Evolutionary conservation across 2,329 filamentous ascomycete species (phyloP), one percentile per base, ranked within the genome.

Genomic region (Coniella lustricola): DNA sequence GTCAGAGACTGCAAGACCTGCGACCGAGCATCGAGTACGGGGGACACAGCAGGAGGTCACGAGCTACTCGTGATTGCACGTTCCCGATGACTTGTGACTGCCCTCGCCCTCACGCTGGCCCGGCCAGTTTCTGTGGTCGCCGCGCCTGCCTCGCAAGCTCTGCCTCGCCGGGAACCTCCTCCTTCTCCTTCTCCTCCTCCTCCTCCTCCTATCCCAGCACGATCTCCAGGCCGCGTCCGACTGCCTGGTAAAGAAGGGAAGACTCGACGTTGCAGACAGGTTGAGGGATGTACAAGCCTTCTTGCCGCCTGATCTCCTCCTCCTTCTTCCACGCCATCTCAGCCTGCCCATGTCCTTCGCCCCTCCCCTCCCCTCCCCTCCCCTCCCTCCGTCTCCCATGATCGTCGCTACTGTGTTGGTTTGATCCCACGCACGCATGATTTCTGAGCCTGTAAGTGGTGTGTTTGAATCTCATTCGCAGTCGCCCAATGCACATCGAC

Each of bases 311-410:
- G 25, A 29, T 29, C 25, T 29, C 25, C 25, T 29, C 25, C 25
- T 29, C 25, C 25, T 29, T 29, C 25, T 29, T n/a, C n/a, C n/a
- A n/a, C n/a, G n/a, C n/a, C n/a, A n/a, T n/a, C n/a, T n/a, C n/a
- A n/a, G n/a, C n/a, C n/a, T n/a, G n/a, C n/a, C n/a, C n/a, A n/a
- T 48, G 46, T 38, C 22, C 39, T 48, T 33, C 17, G 32, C 44
- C 40, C 39, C n/a, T n/a, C 17, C 38, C 33, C 14, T 38, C 17
- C 37, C 20, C 37, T 14, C 18, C 14, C 21, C 37, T 22, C 14
- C 21, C 22, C 38, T 29, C n/a, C 36, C 21, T 50, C 44, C 13
- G 43, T 12, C 38, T n/a, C 21, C 4, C 8, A 25, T 32, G 44
- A 46, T 39, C 14, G n/a, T 16, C 7, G 21, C 17, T 5, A 7